A percentile compares a stretch with the other conserved stretches of the same genome.
phyloP scores from a whole-genome alignment of 805 yeast species.

The Saturnispora bothae region DNA sequence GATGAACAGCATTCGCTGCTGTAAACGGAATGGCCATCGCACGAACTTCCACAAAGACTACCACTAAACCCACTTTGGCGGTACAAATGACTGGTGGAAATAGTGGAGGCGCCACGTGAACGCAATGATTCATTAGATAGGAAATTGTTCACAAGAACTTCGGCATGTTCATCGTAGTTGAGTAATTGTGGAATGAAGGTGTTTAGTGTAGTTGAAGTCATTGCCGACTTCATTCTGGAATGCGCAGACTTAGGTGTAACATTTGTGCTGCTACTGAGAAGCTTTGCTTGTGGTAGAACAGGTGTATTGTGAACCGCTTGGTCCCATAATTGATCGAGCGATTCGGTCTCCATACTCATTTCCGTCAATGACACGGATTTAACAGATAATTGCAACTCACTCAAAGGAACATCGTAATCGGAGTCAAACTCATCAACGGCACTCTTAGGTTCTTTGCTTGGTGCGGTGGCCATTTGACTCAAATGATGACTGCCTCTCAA shows the following conservation, averaged over 20 bases:
- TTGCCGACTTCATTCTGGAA: neutral
- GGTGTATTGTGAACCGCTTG: neutral
- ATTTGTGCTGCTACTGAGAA: neutral
- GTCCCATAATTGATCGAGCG: neutral
- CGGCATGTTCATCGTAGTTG: conserved; percentile 1
- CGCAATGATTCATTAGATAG: neutral
- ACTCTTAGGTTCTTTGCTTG: neutral
- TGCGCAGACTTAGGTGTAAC: neutral
- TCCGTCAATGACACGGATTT: neutral
- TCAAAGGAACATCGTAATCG: neutral
- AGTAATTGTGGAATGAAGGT: neutral
- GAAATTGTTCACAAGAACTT: neutral
- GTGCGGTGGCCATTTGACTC: neutral
- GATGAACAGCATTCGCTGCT: neutral
- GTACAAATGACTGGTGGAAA: neutral
- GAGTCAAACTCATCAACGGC: conserved; percentile 1
- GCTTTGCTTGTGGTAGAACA: neutral
- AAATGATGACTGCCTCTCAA: neutral
- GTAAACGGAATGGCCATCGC: neutral
- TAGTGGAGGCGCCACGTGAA: neutral
- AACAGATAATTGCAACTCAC: neutral
- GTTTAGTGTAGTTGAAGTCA: neutral
- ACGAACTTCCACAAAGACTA: neutral
- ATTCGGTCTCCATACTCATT: neutral
- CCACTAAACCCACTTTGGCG: neutral